phyloP scores from a whole-genome alignment of 805 yeast genomes.

The Metschnikowia anglica region DNA sequence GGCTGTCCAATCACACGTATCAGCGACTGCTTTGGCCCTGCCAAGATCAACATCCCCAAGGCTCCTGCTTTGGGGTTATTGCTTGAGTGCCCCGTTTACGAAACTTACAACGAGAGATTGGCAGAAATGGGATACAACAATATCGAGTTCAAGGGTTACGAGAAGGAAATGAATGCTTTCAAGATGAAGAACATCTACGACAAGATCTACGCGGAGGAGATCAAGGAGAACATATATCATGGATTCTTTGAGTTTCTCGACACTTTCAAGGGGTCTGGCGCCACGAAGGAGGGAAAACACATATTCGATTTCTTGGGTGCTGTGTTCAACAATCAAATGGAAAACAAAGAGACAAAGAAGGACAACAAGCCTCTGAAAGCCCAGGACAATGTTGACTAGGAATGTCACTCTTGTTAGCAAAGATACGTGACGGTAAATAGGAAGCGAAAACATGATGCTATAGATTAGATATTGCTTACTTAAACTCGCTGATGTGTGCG shows the following conservation, averaged over 20 bases:
- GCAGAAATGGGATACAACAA: slow-evolving; percentile 74
- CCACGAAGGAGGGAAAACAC: slow-evolving; percentile 42
- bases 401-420: background rate
- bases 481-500: background rate
- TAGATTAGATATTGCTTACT: slow-evolving; percentile 2
- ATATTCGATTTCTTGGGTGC: slow-evolving; percentile 60
- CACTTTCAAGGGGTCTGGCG: slow-evolving; percentile 51
- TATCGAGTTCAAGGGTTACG: slow-evolving; percentile 65
- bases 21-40: slow-evolving; percentile 68
- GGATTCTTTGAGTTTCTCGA: slow-evolving; percentile 92
- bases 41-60: slow-evolving; percentile 86
- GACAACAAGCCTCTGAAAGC: slow-evolving; percentile 6
- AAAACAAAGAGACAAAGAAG: slow-evolving; percentile 17
- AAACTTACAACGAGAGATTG: slow-evolving; percentile 71
- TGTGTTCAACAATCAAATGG: slow-evolving; percentile 27
- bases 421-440: background rate
- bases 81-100: slow-evolving; percentile 89
- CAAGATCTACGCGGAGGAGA: slow-evolving; percentile 88
- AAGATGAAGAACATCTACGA: slow-evolving; percentile 88
- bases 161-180: slow-evolving; percentile 74
- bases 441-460: background rate
- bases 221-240: slow-evolving; percentile 79
- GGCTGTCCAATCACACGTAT: slow-evolving; percentile 81
- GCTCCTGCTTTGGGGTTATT: slow-evolving; percentile 95
- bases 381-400: slow-evolving; percentile 14